These are phyloP conservation scores for Paracamarosporium sp. DNA, from an alignment of 2,329 filamentous ascomycete genomes.

Conservation along the genomic window DNA sequence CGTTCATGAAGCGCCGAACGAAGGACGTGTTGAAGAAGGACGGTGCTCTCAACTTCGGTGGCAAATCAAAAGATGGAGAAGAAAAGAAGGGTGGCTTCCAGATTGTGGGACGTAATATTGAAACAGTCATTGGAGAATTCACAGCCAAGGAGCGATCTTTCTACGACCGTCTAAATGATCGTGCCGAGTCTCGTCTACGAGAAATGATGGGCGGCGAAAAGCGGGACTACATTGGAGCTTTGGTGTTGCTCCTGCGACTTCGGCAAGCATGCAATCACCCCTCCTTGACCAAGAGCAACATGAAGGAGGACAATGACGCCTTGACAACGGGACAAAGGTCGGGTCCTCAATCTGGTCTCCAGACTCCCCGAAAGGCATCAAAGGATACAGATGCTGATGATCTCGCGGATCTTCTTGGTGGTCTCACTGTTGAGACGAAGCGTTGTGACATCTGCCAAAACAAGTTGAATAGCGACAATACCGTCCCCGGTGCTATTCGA, in stretches of 20 bases:
- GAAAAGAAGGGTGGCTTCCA: slow-evolving; percentile 75
- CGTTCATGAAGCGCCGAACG: slow-evolving; percentile 98
- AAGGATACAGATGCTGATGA: slow-evolving; percentile 75
- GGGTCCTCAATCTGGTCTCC: slow-evolving; percentile 44
- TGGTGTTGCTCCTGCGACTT: slow-evolving; percentile 88
- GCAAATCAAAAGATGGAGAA: slow-evolving; percentile 65
- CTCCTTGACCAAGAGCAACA: slow-evolving; percentile 81
- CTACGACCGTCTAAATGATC: slow-evolving; percentile 81
- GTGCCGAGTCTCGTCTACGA: slow-evolving; percentile 85
- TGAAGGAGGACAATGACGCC: slow-evolving; percentile 87
- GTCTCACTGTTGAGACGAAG: slow-evolving; percentile 77
- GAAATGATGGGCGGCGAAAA: slow-evolving; percentile 83
- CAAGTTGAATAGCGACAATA: slow-evolving; percentile 66
- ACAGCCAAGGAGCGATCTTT: slow-evolving; percentile 81
- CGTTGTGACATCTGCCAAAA: slow-evolving; percentile 84
- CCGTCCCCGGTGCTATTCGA: slow-evolving; percentile 59
- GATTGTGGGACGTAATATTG: slow-evolving; percentile 88
- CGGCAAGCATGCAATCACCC: slow-evolving; percentile 96
- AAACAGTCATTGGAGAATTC: slow-evolving; percentile 79
- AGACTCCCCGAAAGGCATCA: slow-evolving; percentile 44
- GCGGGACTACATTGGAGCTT: slow-evolving; percentile 89
- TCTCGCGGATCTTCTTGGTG: slow-evolving; percentile 85
- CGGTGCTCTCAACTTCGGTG: slow-evolving; percentile 78
- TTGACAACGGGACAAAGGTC: slow-evolving; percentile 67
- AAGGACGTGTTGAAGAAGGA: slow-evolving; percentile 95